These are phyloP conservation scores for Climacium dendroides DNA, from an alignment of 225 moss, liverwort and hornwort genomes.

Conservation along the genomic window DNA sequence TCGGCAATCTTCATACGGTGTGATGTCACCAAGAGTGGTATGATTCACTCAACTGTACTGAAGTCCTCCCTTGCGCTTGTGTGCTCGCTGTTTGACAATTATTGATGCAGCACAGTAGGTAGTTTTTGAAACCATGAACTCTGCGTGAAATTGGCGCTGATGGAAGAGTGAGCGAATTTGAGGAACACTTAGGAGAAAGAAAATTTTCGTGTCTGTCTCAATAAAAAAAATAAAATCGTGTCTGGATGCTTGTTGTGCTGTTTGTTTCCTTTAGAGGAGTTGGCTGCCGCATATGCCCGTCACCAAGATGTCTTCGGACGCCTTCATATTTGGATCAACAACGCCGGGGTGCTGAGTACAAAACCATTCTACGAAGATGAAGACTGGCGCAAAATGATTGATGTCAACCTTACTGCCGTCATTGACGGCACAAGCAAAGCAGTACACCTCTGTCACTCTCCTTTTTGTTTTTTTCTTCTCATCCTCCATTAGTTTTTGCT, in stretches of 20 bases:
- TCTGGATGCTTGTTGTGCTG: background rate
- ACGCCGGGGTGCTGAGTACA: constrained; percentile 21
- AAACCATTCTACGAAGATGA: constrained; percentile 6
- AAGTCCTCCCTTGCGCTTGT: background rate
- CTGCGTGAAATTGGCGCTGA: background rate
- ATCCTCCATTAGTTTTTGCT: background rate
- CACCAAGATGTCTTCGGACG: constrained; percentile 39
- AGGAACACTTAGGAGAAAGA: background rate
- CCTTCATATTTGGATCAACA: constrained; percentile 61
- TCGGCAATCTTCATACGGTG: constrained; percentile 58
- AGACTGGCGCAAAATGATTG: constrained; percentile 38
- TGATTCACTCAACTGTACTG: background rate
- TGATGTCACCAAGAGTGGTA: constrained; percentile 55
- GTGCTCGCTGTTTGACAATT: too few relatives aligned
- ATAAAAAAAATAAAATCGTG: too few relatives aligned
- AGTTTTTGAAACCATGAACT: background rate
- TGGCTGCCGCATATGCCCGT: constrained; percentile 25
- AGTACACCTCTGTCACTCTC: constrained; percentile 6
- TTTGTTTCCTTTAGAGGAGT: background rate
- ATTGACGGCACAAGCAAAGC: constrained; percentile 61
- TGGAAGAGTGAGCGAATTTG: background rate
- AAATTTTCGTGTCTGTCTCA: too few relatives aligned
- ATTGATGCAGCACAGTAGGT: background rate
- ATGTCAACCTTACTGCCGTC: constrained; percentile 41
- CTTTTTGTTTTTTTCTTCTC: background rate